These are phyloP conservation scores for Polytrichum commune DNA, from an alignment of 225 moss, liverwort and hornwort genomes.

Conservation along the genomic window DNA sequence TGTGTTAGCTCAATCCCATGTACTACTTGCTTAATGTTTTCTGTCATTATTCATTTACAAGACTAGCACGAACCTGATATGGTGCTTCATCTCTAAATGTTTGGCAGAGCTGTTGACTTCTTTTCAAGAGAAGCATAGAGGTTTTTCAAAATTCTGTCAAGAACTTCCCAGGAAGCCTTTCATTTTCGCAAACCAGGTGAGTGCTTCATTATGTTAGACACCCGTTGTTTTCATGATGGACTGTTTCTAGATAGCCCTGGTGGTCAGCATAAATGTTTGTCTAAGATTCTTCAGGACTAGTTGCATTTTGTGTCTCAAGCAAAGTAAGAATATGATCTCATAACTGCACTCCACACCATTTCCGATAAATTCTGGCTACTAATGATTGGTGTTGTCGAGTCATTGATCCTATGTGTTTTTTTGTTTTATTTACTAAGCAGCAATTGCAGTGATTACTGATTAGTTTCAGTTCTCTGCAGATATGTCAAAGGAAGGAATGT, in stretches of 20 bases:
- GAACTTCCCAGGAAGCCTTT: slow-evolving; percentile 15
- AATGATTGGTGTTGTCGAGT: too few relatives aligned
- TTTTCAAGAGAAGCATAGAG: slow-evolving; percentile 30
- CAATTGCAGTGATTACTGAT: too few relatives aligned
- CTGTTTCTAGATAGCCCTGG: not conserved
- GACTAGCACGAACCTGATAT: too few relatives aligned
- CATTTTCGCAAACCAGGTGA: slow-evolving; percentile 34
- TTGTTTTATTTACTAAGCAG: too few relatives aligned
- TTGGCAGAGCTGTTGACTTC: slow-evolving; percentile 41
- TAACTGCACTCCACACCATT: too few relatives aligned
- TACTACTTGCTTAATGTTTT: not conserved
- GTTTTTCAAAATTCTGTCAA: slow-evolving; percentile 1
- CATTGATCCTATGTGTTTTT: too few relatives aligned
- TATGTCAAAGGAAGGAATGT: slow-evolving; percentile 15
- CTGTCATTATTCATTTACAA: not conserved
- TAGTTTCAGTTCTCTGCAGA: slow-evolving; percentile 16
- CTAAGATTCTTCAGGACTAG: not conserved
- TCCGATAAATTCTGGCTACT: too few relatives aligned
- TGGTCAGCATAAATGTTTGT: not conserved
- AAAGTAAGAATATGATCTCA: not conserved
- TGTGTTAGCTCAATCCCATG: slow-evolving; percentile 5
- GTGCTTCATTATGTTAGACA: not conserved
- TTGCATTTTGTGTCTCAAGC: not conserved
- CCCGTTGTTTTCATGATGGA: too few relatives aligned
- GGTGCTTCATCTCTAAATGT: not conserved